phyloP scores from a whole-genome alignment of 352 stramenopile species.

The Pythium pyrilobum region DNA sequence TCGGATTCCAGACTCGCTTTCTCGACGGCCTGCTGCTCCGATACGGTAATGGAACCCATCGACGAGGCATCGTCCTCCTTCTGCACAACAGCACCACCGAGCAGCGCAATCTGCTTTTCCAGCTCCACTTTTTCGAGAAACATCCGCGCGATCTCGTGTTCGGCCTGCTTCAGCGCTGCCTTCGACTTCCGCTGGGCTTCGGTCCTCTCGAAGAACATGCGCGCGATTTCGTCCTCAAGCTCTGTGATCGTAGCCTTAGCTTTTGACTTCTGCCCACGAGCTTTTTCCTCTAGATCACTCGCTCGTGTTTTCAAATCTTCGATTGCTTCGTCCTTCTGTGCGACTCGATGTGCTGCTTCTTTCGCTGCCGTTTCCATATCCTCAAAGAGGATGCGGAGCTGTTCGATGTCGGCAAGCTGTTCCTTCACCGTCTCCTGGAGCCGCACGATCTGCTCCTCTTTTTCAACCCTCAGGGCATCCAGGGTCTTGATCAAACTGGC shows the following conservation, averaged over 20 bases:
- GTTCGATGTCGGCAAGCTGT: conserved; percentile 18
- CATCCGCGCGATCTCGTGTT: conserved; percentile 46
- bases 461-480: conserved; percentile 25
- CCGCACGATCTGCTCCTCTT: conserved; percentile 27
- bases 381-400: neutral
- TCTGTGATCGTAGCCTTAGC: conserved; percentile 34
- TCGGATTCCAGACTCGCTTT: too few relatives aligned
- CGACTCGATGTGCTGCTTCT: neutral
- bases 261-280: conserved; percentile 32
- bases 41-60: conserved; percentile 14
- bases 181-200: conserved; percentile 46
- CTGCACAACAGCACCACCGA: too few relatives aligned
- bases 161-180: conserved; percentile 44
- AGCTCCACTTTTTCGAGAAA: conserved; percentile 53
- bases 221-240: conserved; percentile 47
- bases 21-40: too few relatives aligned
- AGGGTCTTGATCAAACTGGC: conserved; percentile 2
- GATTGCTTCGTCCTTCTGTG: conserved; percentile 21
- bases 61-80: neutral
- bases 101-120: conserved; percentile 24
- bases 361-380: neutral
- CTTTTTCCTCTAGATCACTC: conserved; percentile 24
- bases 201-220: conserved; percentile 47
- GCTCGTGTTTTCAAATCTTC: conserved; percentile 21
- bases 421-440: conserved; percentile 28